Evolutionary conservation across 306 rosid species (phyloP).

Genomic region (Pyrus communis): DNA sequence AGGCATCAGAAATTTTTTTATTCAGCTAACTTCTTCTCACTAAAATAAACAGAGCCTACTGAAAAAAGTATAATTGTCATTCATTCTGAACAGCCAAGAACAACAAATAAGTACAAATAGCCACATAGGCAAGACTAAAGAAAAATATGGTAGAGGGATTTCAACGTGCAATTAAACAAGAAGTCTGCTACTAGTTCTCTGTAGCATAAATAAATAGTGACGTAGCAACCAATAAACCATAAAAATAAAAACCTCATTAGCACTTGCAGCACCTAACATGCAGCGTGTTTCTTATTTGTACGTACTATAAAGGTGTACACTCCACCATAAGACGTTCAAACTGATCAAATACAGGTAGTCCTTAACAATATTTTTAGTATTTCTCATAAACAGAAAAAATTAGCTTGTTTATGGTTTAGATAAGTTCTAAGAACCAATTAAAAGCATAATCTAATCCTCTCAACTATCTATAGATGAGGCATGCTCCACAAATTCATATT

Average conservation of each 20-base stretch:
- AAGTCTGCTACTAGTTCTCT: not conserved
- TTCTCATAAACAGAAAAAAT: not conserved
- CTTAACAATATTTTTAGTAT: not conserved
- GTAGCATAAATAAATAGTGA: not conserved
- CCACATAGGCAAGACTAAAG: not conserved
- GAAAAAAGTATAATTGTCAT: not conserved
- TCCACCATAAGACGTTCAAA: not conserved
- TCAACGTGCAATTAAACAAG: not conserved
- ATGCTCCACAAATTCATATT: not conserved
- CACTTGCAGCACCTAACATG: not conserved
- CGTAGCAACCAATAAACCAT: not conserved
- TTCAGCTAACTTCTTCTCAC: not conserved
- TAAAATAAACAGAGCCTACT: not conserved
- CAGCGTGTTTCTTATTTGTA: not conserved
- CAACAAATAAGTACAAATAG: not conserved
- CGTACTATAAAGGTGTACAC: not conserved
- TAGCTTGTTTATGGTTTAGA: not conserved
- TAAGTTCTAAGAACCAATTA: not conserved
- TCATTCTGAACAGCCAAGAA: not conserved
- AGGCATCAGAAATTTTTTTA: not conserved
- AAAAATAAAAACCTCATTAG: not conserved
- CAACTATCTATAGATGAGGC: not conserved
- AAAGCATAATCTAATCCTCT: not conserved
- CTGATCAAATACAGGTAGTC: not conserved
- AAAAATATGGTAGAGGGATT: not conserved